phyloP scores from a whole-genome alignment of 106 monocot genomes.

The Phalaenopsis aphrodite region DNA sequence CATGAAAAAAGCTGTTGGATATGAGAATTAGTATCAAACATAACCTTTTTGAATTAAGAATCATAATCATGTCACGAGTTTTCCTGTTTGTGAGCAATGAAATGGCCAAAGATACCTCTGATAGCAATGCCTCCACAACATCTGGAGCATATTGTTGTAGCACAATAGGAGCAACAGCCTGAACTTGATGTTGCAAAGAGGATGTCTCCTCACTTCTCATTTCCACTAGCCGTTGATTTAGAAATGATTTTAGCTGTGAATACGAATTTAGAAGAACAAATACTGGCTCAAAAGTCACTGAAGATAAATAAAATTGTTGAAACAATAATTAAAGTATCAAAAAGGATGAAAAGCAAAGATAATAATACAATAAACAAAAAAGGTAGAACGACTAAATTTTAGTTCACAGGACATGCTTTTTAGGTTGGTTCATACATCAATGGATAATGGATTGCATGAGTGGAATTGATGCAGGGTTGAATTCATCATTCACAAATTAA shows the following conservation, averaged over 20 bases:
- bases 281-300: neutral
- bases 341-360: neutral
- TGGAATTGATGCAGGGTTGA: neutral
- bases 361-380: neutral
- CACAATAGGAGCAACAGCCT: constrained; percentile 83
- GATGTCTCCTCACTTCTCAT: constrained; percentile 81
- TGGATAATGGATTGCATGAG: too few relatives aligned
- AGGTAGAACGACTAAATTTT: neutral
- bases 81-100: constrained; percentile 73
- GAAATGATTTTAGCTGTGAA: constrained; percentile 73
- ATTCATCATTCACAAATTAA: too few relatives aligned
- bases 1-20: neutral
- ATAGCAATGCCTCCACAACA: constrained; percentile 52
- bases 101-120: constrained; percentile 57
- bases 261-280: neutral
- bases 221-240: constrained; percentile 76
- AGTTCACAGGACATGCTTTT: neutral
- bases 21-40: neutral
- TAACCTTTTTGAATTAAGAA: constrained; percentile 93
- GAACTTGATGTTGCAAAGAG: constrained; percentile 93
- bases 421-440: too few relatives aligned
- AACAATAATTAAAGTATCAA: neutral
- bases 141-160: constrained; percentile 77
- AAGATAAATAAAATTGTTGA: neutral
- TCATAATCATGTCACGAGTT: constrained; percentile 95